Conservation (phyloP, 768 basidiomycete species). For the Gloeopeniophorella convolvens region DNA sequence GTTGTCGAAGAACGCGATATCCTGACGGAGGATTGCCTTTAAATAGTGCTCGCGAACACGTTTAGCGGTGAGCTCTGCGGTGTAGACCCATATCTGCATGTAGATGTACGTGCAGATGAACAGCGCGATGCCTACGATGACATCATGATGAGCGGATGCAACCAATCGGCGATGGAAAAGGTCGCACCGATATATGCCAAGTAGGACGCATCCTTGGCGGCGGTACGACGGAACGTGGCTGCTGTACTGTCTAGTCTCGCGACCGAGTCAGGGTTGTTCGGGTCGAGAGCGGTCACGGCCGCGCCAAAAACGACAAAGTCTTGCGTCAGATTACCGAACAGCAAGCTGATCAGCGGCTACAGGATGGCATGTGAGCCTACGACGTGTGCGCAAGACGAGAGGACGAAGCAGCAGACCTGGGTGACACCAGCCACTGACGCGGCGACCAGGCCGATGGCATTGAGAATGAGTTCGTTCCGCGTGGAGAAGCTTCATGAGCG, state of each 20-base stretch:
- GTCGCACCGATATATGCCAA: slow-evolving; percentile 61
- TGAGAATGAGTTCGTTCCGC: no score
- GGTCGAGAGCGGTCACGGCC: slow-evolving; percentile 22
- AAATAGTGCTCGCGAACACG: slow-evolving; percentile 83
- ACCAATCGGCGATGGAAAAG: slow-evolving; percentile 26
- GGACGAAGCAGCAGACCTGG: no score
- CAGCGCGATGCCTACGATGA: slow-evolving; percentile 57
- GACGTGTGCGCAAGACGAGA: no score
- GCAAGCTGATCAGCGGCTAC: slow-evolving; percentile 71
- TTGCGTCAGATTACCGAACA: slow-evolving; percentile 80
- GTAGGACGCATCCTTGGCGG: slow-evolving; percentile 55
- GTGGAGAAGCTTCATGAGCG: no score
- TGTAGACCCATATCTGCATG: slow-evolving; percentile 65
- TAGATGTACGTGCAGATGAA: slow-evolving; percentile 67
- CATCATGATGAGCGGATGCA: neutral
- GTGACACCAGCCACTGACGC: no score
- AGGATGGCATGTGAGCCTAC: no score
- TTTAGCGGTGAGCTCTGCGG: slow-evolving; percentile 75
- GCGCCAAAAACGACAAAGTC: slow-evolving; percentile 57
- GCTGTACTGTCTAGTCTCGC: slow-evolving; percentile 25
- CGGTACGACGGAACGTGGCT: slow-evolving; percentile 42
- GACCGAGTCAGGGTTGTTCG: slow-evolving; percentile 1
- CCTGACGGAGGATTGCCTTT: slow-evolving; percentile 72
- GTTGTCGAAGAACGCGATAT: slow-evolving; percentile 85
- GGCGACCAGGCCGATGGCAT: no score